Evolutionary conservation across 768 basidiomycete species (phyloP), one percentile per base, ranked within the genome.

Genomic region (Auriscalpium microsporum): DNA sequence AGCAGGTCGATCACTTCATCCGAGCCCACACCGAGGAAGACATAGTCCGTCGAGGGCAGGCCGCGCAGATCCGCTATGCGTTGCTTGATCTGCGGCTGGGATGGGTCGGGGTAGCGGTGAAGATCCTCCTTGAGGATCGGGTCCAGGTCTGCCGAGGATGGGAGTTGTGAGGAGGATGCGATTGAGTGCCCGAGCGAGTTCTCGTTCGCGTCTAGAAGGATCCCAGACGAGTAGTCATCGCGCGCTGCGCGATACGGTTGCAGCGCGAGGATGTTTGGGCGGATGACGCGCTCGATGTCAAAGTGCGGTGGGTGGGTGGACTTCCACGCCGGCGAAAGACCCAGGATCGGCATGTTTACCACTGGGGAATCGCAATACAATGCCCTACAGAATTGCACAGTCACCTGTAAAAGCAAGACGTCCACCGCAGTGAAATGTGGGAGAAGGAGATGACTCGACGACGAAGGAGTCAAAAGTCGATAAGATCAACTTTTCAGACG

Each of bases 181-280:
- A 97, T 86, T 2, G 90, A 85, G 66, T 90, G 90, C 0, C 96
- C 95, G 37, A 94, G 77, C 0, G 95, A 81, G 67, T 99, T 98
- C 74, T 99, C 96, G 71, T 99, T 99, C 13, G 96, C 96, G 62
- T 99, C 96, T 19, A 99, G 81, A 28, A 99, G 81, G 63, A 97
- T 86, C 21, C 94, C 94, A 2, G 81, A 74, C 48, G 84, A 82
- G 72, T 96, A 99, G 73, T 99, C 95, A 65, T 99, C 95, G 48
- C 96, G 78, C 1, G 96, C 96, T 64, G 94, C 97, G 34, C 94
- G 84, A 71, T 99, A 98, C 0, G 96, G 96, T 48, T 85, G 83
- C 13, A 99, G 75, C 0, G 90, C 73, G 48, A 96, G 86, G 64
- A 99, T 94, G 66, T 98, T 99, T 2, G 91, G 87, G n/a, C 94